These are phyloP conservation scores for Elsinoe australis DNA, from an alignment of 2,329 filamentous ascomycete genomes.

Conservation along the genomic window DNA sequence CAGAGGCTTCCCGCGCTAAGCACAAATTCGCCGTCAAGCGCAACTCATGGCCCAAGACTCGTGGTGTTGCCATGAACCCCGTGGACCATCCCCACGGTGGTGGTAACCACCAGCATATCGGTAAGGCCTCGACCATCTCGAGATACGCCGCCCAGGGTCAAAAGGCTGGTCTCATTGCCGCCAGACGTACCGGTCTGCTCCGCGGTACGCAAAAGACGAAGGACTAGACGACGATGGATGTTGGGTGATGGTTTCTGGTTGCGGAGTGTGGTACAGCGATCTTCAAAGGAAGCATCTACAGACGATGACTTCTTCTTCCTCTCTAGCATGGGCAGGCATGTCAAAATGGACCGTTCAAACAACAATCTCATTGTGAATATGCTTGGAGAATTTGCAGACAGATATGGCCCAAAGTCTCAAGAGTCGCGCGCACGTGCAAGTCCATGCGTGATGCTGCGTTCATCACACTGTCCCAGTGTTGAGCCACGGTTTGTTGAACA, in stretches of 20 bases:
- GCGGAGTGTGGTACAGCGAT: slow-evolving; percentile 17
- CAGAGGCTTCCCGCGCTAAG: slow-evolving; percentile 97
- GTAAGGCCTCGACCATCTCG: slow-evolving; percentile 99
- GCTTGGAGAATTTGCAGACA: no score
- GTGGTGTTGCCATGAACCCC: slow-evolving; percentile 99
- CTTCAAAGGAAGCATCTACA: slow-evolving; percentile 13
- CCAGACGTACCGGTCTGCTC: slow-evolving; percentile 98
- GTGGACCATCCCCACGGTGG: slow-evolving; percentile 76
- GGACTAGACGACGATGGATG: slow-evolving; percentile 49
- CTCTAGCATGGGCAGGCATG: slow-evolving; percentile 17
- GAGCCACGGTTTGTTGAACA: no score
- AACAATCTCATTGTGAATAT: no score
- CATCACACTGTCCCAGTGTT: no score
- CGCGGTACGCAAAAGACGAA: slow-evolving; percentile 99
- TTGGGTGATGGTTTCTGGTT: slow-evolving; percentile 26
- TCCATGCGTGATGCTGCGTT: no score
- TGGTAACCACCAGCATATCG: slow-evolving; percentile 99
- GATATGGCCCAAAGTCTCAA: no score
- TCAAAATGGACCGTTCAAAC: slow-evolving; percentile 14
- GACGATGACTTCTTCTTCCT: slow-evolving; percentile 15
- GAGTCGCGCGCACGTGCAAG: no score
- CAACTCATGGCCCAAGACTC: slow-evolving; percentile 99
- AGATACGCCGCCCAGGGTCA: slow-evolving; percentile 96
- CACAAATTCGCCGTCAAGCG: slow-evolving; percentile 99
- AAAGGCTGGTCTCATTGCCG: slow-evolving; percentile 99